Percentiles rank a stretch among this genome's conserved stretches.
phyloP scores from a whole-genome alignment of 2,329 filamentous ascomycete genomes.

The Colletotrichum gloeosporioides region DNA sequence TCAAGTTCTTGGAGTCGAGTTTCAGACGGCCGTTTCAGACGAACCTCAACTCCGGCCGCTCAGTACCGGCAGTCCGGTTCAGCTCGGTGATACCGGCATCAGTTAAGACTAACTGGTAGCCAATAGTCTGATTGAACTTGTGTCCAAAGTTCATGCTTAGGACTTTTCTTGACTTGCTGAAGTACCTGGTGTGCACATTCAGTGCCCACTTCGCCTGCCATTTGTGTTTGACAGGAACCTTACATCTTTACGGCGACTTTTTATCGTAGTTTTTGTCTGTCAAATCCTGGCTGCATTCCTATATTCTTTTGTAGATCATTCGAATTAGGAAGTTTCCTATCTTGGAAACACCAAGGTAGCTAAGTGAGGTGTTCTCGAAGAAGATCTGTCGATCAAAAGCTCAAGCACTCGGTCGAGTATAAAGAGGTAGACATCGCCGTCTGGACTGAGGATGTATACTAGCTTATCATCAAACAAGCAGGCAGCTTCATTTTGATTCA shows the following conservation, averaged over 20 bases:
- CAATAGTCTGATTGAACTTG: neutral
- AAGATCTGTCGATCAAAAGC: neutral
- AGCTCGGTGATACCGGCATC: neutral
- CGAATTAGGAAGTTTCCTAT: neutral
- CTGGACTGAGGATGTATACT: neutral
- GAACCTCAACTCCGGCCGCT: neutral
- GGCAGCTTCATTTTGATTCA: neutral
- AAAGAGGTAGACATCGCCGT: neutral
- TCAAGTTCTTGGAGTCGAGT: neutral
- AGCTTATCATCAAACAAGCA: neutral
- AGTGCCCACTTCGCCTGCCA: neutral
- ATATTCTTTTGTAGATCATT: neutral
- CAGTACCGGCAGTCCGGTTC: neutral
- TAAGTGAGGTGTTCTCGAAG: neutral
- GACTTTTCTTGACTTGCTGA: neutral
- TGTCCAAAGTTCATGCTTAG: neutral
- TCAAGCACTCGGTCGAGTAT: neutral
- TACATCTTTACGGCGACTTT: neutral
- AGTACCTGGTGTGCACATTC: neutral
- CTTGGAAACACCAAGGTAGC: neutral
- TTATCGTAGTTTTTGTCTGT: neutral
- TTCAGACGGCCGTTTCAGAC: conserved; percentile 5
- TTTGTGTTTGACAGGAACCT: neutral
- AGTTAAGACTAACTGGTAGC: neutral
- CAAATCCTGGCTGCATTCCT: neutral